phyloP scores from a whole-genome alignment of 805 yeast genomes.

The Zygotorulaspora florentina region DNA sequence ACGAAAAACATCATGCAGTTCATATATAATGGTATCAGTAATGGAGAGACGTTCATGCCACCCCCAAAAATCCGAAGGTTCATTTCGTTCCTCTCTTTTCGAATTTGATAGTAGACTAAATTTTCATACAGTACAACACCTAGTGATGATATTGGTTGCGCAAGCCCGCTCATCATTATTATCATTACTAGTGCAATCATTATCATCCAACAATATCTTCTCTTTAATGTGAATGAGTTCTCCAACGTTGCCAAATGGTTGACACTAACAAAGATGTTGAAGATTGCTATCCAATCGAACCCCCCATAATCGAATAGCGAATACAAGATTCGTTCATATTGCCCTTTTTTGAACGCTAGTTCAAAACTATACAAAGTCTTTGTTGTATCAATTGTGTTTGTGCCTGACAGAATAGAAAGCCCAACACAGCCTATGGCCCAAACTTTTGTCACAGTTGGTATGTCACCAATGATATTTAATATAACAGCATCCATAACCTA shows the following conservation, averaged over 20 bases:
- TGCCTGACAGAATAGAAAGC: slow-evolving; percentile 34
- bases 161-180: slow-evolving; percentile 22
- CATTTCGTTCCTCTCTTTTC: slow-evolving; percentile 18
- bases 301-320: slow-evolving; percentile 40
- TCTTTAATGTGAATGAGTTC: slow-evolving; percentile 22
- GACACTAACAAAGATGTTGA: slow-evolving; percentile 23
- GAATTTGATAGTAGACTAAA: slow-evolving; percentile 25
- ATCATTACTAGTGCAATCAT: slow-evolving; percentile 16
- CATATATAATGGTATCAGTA: slow-evolving; percentile 24
- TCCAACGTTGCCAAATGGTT: slow-evolving; percentile 27
- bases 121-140: slow-evolving; percentile 29
- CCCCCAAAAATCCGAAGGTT: slow-evolving; percentile 21
- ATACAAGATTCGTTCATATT: slow-evolving; percentile 38
- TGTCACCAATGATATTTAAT: slow-evolving; percentile 26
- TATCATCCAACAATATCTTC: slow-evolving; percentile 29
- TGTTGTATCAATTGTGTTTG: slow-evolving; percentile 32
- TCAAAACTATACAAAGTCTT: slow-evolving; percentile 38
- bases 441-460: slow-evolving; percentile 41
- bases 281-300: slow-evolving; percentile 21
- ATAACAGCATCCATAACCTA: slow-evolving; percentile 31
- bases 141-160: slow-evolving; percentile 28
- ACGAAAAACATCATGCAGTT: slow-evolving; percentile 22
- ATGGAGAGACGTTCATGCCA: slow-evolving; percentile 21
- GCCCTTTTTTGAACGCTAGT: slow-evolving; percentile 38
- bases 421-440: slow-evolving; percentile 38